These are phyloP conservation scores for Micromonas pusilla DNA, from an alignment of 139 green algal species.

Conservation along the genomic window DNA sequence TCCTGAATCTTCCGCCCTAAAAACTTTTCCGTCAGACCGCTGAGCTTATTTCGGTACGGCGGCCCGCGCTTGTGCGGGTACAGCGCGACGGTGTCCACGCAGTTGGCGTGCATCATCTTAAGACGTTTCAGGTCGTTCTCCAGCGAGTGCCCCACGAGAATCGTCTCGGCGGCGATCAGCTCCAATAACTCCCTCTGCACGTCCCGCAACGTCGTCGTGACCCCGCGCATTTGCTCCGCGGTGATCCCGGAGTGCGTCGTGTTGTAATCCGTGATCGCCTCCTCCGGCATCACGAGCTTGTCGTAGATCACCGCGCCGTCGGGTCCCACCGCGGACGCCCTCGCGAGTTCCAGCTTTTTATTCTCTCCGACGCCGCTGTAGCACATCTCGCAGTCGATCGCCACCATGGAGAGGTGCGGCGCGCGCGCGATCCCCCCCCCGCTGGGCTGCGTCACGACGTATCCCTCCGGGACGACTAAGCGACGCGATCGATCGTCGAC, in stretches of 20 bases:
- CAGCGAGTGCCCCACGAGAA: constrained; percentile 83
- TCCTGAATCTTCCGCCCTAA: constrained; percentile 70
- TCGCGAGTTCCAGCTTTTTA: constrained; percentile 48
- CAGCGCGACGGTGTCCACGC: constrained; percentile 72
- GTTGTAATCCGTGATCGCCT: constrained; percentile 80
- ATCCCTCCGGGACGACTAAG: neutral
- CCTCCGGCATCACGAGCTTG: constrained; percentile 68
- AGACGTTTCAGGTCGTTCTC: constrained; percentile 81
- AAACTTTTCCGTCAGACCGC: constrained; percentile 45
- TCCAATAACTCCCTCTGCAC: constrained; percentile 43
- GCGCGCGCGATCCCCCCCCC: constrained; percentile 4
- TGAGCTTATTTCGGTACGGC: constrained; percentile 61
- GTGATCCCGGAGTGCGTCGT: constrained; percentile 79
- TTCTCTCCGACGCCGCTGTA: constrained; percentile 59
- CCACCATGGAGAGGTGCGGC: constrained; percentile 45
- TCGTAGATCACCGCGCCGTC: constrained; percentile 61
- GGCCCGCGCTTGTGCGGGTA: constrained; percentile 71
- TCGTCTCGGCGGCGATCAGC: constrained; percentile 53
- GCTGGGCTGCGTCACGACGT: constrained; percentile 14
- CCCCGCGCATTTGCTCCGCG: constrained; percentile 54
- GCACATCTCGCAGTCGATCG: constrained; percentile 84
- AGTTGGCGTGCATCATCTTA: constrained; percentile 51
- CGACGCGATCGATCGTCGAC: neutral
- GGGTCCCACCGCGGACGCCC: neutral
- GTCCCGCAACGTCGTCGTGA: constrained; percentile 56